Percentiles rank a stretch among this genome's conserved stretches.
Evolutionary conservation across 768 basidiomycete species (phyloP).

Genomic region (Russula sp.): DNA sequence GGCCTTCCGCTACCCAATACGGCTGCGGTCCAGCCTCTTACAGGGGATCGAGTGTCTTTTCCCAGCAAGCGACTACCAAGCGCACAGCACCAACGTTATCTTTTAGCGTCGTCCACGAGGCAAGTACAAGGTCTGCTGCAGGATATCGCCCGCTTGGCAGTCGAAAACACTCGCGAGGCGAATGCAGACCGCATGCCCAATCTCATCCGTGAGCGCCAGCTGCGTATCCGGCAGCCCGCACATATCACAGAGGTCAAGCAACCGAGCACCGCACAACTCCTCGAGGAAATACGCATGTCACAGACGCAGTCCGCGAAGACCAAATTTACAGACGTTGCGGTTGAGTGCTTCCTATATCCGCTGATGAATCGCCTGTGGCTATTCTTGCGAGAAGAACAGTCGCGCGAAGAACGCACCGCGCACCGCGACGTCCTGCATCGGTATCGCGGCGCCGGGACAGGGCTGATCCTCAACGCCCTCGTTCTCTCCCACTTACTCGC

Average conservation of each 20-base stretch:
- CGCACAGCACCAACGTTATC: conserved; percentile 50
- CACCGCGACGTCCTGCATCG: conserved; percentile 44
- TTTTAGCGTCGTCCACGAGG: conserved; percentile 25
- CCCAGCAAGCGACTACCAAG: conserved; percentile 77
- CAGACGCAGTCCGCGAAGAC: conserved; percentile 19
- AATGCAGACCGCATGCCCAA: conserved; percentile 50
- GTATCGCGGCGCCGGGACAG: conserved; percentile 71
- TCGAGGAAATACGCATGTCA: conserved; percentile 12
- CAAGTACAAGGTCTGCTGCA: conserved; percentile 55
- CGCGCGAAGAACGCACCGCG: conserved; percentile 63
- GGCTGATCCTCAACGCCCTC: conserved; percentile 72
- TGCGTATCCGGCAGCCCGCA: conserved; percentile 50
- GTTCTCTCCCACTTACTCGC: conserved; percentile 69
- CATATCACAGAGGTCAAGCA: conserved; percentile 39
- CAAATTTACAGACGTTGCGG: conserved; percentile 65
- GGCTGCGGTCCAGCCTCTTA: conserved; percentile 29
- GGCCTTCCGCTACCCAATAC: conserved; percentile 32
- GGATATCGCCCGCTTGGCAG: conserved; percentile 52
- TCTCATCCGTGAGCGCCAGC: conserved; percentile 63
- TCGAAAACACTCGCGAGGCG: conserved; percentile 52
- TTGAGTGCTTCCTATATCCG: conserved; percentile 83
- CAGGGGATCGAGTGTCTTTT: conserved; percentile 42
- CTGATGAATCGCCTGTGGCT: conserved; percentile 91
- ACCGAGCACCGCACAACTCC: conserved; percentile 13
- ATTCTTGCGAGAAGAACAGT: conserved; percentile 82